A percentile compares a stretch with the other conserved stretches of the same genome.
Evolutionary conservation across 2,329 filamentous ascomycete genomes (phyloP).

Genomic region (Claviceps digitariae): DNA sequence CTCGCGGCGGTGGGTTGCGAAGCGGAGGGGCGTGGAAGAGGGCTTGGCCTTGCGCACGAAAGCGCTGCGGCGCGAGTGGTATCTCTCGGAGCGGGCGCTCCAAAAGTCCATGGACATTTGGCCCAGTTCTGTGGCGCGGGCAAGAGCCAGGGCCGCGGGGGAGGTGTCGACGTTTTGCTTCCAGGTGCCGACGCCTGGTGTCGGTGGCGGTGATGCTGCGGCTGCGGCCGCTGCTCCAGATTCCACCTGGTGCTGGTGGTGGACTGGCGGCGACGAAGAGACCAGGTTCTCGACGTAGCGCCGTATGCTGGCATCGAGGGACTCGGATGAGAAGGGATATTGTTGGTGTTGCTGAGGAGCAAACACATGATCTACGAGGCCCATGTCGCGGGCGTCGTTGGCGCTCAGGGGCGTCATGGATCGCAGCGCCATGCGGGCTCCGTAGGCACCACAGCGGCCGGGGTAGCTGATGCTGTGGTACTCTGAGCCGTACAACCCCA

Average conservation of each 20-base stretch:
- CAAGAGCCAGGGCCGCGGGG: constrained; percentile 16
- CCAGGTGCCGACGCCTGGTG: constrained; percentile 12
- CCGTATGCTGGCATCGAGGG: constrained; percentile 22
- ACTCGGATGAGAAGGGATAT: constrained; percentile 9
- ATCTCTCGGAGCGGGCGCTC: constrained; percentile 21
- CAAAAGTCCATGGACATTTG: constrained; percentile 30
- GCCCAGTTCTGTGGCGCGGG: constrained; percentile 22
- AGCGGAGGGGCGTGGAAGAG: constrained; percentile 23
- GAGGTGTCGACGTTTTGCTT: constrained; percentile 22
- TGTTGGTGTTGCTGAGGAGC: constrained; percentile 6
- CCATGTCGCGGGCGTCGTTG: constrained; percentile 22
- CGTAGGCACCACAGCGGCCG: constrained; percentile 21
- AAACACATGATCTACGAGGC: constrained; percentile 25
- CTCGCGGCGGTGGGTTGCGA: constrained; percentile 22
- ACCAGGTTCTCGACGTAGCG: constrained; percentile 19
- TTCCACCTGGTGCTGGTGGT: no score
- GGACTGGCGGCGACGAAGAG: not conserved
- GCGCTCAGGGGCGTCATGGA: constrained; percentile 26
- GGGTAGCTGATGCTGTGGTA: constrained; percentile 26
- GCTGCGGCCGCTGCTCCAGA: no score
- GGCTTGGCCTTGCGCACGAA: constrained; percentile 27
- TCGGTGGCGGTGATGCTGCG: no score
- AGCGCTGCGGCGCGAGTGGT: constrained; percentile 23
- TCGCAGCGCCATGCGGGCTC: constrained; percentile 18
- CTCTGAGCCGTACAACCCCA: constrained; percentile 25